These are phyloP conservation scores for Pleomassaria siparia DNA, from an alignment of 2,329 filamentous ascomycete genomes.

Conservation along the genomic window DNA sequence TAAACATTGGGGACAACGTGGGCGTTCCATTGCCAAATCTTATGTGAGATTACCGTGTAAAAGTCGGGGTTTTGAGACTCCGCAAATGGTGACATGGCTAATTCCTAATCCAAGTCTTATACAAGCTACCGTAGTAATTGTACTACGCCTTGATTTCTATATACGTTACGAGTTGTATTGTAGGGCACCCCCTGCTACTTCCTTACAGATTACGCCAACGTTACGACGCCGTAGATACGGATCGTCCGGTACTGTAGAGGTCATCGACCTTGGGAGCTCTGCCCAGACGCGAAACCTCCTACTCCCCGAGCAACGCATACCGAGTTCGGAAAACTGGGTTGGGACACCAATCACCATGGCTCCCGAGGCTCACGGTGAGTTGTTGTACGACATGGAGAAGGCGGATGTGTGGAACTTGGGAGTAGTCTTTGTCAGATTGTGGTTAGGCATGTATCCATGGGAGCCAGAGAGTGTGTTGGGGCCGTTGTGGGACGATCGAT, in stretches of 20 bases:
- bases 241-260: not conserved
- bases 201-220: no score
- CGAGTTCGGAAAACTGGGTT: not conserved
- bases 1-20: no score
- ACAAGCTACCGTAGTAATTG: no score
- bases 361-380: not conserved
- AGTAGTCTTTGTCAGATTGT: not conserved
- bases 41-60: no score
- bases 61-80: no score
- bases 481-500: not conserved
- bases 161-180: no score
- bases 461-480: not conserved
- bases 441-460: not conserved
- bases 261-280: conserved; percentile 1
- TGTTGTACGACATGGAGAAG: not conserved
- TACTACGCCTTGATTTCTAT: no score
- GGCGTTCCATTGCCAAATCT: no score
- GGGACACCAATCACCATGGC: conserved; percentile 2
- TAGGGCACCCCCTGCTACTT: no score
- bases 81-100: no score
- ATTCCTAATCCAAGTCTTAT: no score
- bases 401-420: not conserved
- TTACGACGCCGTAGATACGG: no score
- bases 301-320: not conserved
- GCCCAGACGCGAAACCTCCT: not conserved